These are phyloP conservation scores for Salix exigua DNA, from an alignment of 345 rosid genomes.

Conservation along the genomic window DNA sequence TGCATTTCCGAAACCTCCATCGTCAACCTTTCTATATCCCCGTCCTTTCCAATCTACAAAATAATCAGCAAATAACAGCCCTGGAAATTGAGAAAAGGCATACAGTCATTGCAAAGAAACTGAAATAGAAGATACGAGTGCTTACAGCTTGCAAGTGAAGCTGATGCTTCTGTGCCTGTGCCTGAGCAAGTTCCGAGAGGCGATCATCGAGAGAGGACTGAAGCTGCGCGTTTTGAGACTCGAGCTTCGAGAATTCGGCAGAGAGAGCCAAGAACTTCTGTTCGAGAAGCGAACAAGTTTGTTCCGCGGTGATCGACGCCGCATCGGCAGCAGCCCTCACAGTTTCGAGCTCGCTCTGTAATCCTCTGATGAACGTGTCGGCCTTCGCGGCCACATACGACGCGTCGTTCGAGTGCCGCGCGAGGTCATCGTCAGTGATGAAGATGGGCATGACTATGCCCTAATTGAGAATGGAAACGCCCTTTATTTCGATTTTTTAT, in stretches of 20 bases:
- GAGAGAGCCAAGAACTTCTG: conserved; percentile 82
- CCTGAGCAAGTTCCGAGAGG: conserved; percentile 58
- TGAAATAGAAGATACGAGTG: neutral
- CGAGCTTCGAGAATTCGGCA: conserved; percentile 54
- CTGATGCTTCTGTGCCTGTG: conserved; percentile 79
- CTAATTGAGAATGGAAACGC: neutral
- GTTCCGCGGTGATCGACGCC: conserved; percentile 85
- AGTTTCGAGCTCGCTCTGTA: conserved; percentile 59
- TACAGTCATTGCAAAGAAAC: neutral
- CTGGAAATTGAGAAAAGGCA: neutral
- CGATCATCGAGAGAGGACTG: conserved; percentile 68
- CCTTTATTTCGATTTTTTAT: neutral
- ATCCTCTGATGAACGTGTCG: conserved; percentile 58
- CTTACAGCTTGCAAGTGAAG: conserved; percentile 66
- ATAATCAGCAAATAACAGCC: neutral
- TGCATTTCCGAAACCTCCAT: conserved; percentile 66
- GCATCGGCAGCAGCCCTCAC: conserved; percentile 86
- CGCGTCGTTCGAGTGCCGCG: conserved; percentile 57
- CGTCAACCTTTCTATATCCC: conserved; percentile 68
- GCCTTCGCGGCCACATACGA: conserved; percentile 69
- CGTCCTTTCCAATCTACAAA: conserved; percentile 77
- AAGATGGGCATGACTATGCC: conserved; percentile 59
- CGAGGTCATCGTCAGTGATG: conserved; percentile 84
- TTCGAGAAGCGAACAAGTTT: conserved; percentile 89
- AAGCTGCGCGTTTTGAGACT: conserved; percentile 58